Evolutionary conservation across 2,329 filamentous ascomycete genomes (phyloP).

Genomic region (Dothidotthia symphoricarpi): DNA sequence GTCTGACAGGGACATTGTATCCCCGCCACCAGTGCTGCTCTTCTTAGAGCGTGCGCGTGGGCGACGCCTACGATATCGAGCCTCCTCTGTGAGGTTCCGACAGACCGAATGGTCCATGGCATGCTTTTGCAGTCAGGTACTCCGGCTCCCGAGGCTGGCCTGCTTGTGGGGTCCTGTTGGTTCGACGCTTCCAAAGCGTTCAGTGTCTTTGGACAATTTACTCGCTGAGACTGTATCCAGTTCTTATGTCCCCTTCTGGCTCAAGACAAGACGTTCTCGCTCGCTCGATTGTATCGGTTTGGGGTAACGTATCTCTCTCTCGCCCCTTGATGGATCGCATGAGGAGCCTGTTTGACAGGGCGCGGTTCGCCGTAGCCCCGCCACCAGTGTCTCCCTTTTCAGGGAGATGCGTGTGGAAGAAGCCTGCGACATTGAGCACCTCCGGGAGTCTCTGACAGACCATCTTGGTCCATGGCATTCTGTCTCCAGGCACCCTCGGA

Average conservation of each 20-base stretch:
- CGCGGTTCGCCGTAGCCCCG: constrained; percentile 13
- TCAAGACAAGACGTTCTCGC: neutral
- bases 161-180: constrained; percentile 1
- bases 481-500: constrained; percentile 20
- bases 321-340: constrained; percentile 17
- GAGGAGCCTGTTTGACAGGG: constrained; percentile 24
- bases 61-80: constrained; percentile 19
- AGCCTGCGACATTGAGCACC: constrained; percentile 24
- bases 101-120: constrained; percentile 24
- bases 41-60: constrained; percentile 17
- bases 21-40: constrained; percentile 15
- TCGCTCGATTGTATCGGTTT: neutral
- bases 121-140: constrained; percentile 1
- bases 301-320: constrained; percentile 17
- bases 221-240: constrained; percentile 6
- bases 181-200: neutral
- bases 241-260: constrained; percentile 7
- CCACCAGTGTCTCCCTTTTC: constrained; percentile 24
- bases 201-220: neutral
- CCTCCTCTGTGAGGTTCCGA: constrained; percentile 13
- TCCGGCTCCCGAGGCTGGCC: too few species aligned
- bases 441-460: constrained; percentile 18
- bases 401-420: constrained; percentile 26
- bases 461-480: constrained; percentile 22
- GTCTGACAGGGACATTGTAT: constrained; percentile 7